Evolutionary conservation across 371 early-diverging fungal genomes (phyloP).

Genomic region (Rhizopus sp.): DNA sequence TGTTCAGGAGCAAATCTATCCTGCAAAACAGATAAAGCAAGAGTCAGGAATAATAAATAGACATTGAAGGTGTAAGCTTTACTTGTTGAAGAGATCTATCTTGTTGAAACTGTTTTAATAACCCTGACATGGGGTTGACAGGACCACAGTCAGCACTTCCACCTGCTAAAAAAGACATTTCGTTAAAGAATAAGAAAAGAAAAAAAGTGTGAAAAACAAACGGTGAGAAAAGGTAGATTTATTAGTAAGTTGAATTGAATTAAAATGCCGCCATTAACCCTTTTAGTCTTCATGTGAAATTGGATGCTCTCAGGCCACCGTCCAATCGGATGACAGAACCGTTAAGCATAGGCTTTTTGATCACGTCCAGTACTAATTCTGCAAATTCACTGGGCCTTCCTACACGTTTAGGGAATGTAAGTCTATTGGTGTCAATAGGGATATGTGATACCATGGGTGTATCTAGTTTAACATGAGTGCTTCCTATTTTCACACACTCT

Average conservation of each 20-base stretch:
- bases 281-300: neutral
- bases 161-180: slow-evolving; percentile 29
- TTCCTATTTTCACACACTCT: too few relatives aligned
- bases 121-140: slow-evolving; percentile 70
- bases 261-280: too few relatives aligned
- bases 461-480: slow-evolving; percentile 17
- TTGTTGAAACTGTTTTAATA: slow-evolving; percentile 78
- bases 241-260: neutral
- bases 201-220: slow-evolving; percentile 8
- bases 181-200: slow-evolving; percentile 5
- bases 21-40: slow-evolving; percentile 32
- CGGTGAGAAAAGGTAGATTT: neutral
- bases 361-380: slow-evolving; percentile 49
- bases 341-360: slow-evolving; percentile 60
- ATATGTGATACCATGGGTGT: slow-evolving; percentile 33
- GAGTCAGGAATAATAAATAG: slow-evolving; percentile 6
- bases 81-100: slow-evolving; percentile 83
- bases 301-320: slow-evolving; percentile 41
- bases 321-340: slow-evolving; percentile 64
- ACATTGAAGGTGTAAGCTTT: slow-evolving; percentile 20
- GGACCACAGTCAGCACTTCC: slow-evolving; percentile 79
- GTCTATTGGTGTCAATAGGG: slow-evolving; percentile 3
- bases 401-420: slow-evolving; percentile 49
- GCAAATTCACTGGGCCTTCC: slow-evolving; percentile 58
- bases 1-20: slow-evolving; percentile 61